Evolutionary conservation across 148 eudicot genomes (phyloP).

Genomic region (Spergularia marina): DNA sequence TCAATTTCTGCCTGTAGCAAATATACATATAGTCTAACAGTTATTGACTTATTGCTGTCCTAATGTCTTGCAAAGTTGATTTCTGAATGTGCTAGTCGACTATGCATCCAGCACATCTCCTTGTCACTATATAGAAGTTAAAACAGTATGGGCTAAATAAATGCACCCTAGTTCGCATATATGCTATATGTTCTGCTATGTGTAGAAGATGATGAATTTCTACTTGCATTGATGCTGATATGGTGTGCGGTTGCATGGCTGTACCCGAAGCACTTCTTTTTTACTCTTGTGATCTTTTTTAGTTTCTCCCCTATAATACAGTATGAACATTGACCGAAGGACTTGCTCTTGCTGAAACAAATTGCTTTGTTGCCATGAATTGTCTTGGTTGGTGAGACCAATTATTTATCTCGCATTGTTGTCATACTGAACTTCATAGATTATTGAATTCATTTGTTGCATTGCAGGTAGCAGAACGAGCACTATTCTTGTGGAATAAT

Average conservation of each 20-base stretch:
- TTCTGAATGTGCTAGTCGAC: too few relatives aligned
- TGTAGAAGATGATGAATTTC: neutral
- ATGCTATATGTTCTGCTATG: neutral
- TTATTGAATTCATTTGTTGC: neutral
- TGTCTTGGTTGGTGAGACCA: neutral
- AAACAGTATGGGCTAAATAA: too few relatives aligned
- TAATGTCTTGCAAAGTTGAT: too few relatives aligned
- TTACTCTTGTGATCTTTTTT: neutral
- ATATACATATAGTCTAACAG: too few relatives aligned
- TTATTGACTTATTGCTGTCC: too few relatives aligned
- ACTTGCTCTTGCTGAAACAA: neutral
- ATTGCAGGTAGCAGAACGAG: slow-evolving; percentile 74
- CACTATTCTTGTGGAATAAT: slow-evolving; percentile 71
- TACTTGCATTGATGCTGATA: neutral
- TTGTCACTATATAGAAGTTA: too few relatives aligned
- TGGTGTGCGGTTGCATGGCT: neutral
- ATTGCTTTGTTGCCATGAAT: neutral
- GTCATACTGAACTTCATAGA: neutral
- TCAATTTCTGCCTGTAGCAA: too few relatives aligned
- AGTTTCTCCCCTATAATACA: neutral
- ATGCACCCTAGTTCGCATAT: too few relatives aligned
- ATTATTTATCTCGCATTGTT: neutral
- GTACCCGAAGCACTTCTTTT: neutral
- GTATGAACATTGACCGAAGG: neutral
- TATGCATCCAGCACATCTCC: too few relatives aligned